Percentiles rank a stretch among this genome's conserved stretches.
phyloP scores from a whole-genome alignment of 1,284 basidiomycete genomes.

The Puccinia horiana region DNA sequence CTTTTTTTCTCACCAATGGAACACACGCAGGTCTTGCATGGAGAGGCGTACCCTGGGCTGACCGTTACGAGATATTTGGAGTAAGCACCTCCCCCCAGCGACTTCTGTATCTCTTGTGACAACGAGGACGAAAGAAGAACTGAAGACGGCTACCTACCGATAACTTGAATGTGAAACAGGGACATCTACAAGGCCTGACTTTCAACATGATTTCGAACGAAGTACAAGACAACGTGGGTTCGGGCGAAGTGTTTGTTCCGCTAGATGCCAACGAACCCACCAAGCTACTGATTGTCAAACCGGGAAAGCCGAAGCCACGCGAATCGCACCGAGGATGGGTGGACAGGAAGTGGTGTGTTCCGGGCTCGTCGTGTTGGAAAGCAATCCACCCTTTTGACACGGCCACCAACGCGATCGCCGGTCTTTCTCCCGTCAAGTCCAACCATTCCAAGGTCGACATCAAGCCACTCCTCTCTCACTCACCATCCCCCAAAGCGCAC shows the following conservation, averaged over 20 bases:
- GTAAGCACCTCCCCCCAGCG: conserved; percentile 10
- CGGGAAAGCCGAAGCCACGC: neutral
- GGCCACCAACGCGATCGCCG: neutral
- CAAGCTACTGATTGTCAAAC: neutral
- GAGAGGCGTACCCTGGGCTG: conserved; percentile 34
- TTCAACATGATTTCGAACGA: conserved; percentile 15
- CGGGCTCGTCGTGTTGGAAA: conserved; percentile 4
- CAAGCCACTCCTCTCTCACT: neutral
- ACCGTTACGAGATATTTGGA: conserved; percentile 37
- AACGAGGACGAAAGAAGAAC: neutral
- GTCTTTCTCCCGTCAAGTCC: neutral
- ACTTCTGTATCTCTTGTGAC: neutral
- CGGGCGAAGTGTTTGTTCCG: conserved; percentile 30
- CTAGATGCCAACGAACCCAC: conserved; percentile 33
- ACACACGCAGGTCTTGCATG: conserved; percentile 39
- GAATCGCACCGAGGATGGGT: conserved; percentile 20
- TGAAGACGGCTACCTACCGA: neutral
- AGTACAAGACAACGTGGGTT: conserved; percentile 29
- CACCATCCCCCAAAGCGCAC: neutral
- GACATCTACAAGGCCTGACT: conserved; percentile 6
- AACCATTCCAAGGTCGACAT: conserved; percentile 4
- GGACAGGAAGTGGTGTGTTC: conserved; percentile 30
- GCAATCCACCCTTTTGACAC: neutral
- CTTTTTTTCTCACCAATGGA: conserved; percentile 39
- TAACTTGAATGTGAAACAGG: neutral